phyloP scores from a whole-genome alignment of 2,329 filamentous ascomycete species.

The Diaporthe eres region DNA sequence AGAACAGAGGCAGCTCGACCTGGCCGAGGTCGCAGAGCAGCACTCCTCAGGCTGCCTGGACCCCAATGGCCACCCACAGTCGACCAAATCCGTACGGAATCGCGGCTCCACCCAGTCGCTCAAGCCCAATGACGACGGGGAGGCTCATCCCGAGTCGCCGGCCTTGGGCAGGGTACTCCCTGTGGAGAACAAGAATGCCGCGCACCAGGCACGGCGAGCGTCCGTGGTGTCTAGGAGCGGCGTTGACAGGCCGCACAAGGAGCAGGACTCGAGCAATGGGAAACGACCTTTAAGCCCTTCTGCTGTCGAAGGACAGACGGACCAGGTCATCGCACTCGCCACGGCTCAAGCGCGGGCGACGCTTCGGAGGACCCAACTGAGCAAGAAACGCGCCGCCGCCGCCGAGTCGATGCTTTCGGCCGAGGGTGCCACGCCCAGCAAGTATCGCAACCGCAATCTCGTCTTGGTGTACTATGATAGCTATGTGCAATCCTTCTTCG shows the following conservation, averaged over 20 bases:
- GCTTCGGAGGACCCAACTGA: constrained; percentile 64
- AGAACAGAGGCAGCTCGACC: constrained; percentile 71
- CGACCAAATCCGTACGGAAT: constrained; percentile 48
- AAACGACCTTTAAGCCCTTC: constrained; percentile 53
- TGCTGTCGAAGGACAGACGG: constrained; percentile 56
- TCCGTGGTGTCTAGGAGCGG: constrained; percentile 24
- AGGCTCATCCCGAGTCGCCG: constrained; percentile 34
- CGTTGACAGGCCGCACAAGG: constrained; percentile 34
- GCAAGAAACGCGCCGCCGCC: constrained; percentile 32
- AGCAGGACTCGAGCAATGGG: constrained; percentile 41
- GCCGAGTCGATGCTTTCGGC: constrained; percentile 66
- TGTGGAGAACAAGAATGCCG: constrained; percentile 16
- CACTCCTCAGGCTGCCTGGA: not conserved
- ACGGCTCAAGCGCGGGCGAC: constrained; percentile 62
- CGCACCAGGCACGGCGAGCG: constrained; percentile 30
- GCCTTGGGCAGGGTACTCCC: not conserved
- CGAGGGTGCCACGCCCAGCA: constrained; percentile 59
- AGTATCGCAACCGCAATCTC: constrained; percentile 80
- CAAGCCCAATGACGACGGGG: constrained; percentile 45
- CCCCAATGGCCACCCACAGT: constrained; percentile 43
- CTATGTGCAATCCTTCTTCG: constrained; percentile 86
- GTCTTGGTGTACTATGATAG: constrained; percentile 95
- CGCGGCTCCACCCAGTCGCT: constrained; percentile 48
- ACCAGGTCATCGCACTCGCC: constrained; percentile 61
- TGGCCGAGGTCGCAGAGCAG: constrained; percentile 58